A percentile compares a stretch with the other conserved stretches of the same genome.
Evolutionary conservation across 2,329 filamentous ascomycete genomes (phyloP).

Genomic region (Claviceps maximensis): DNA sequence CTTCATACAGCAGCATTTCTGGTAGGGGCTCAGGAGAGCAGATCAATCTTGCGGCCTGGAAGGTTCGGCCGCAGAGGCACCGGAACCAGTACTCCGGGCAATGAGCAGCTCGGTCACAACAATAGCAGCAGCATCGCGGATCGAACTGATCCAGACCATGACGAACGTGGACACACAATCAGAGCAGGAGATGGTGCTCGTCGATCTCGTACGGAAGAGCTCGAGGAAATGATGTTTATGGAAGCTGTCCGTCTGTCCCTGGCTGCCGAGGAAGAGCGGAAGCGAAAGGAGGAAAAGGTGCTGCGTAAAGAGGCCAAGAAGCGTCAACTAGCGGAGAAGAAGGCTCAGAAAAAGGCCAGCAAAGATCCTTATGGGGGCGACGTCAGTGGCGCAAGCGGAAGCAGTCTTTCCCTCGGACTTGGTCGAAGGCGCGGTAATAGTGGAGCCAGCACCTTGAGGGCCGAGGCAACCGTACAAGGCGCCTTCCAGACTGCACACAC

Average conservation of each 20-base stretch:
- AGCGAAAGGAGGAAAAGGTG: conserved; percentile 52
- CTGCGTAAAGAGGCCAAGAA: conserved; percentile 67
- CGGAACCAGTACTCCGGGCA: conserved; percentile 17
- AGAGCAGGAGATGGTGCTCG: conserved; percentile 16
- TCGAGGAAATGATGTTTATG: conserved; percentile 98
- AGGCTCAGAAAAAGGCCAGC: conserved; percentile 52
- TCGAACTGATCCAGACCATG: conserved; percentile 13
- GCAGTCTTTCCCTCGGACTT: conserved; percentile 48
- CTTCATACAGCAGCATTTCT: conserved; percentile 90
- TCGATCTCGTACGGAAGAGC: conserved; percentile 58
- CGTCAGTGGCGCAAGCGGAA: conserved; percentile 39
- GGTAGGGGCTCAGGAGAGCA: conserved; percentile 50
- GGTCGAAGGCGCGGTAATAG: conserved; percentile 48
- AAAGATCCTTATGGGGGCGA: conserved; percentile 23
- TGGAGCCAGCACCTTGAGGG: conserved; percentile 43
- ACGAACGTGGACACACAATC: conserved; percentile 10
- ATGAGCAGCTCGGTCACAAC: conserved; percentile 5
- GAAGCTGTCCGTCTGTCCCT: conserved; percentile 86
- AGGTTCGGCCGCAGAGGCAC: conserved; percentile 45
- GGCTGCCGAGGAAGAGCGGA: conserved; percentile 87
- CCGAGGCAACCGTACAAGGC: conserved; percentile 39
- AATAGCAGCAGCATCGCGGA: conserved; percentile 1
- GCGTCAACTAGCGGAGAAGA: conserved; percentile 72
- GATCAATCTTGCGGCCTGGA: conserved; percentile 31
- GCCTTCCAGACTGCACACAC: conserved; percentile 20